Percentiles rank a stretch among this genome's conserved stretches.
Evolutionary conservation across 2,329 filamentous ascomycete species (phyloP).

Genomic region (Tolypocladium tropicale): DNA sequence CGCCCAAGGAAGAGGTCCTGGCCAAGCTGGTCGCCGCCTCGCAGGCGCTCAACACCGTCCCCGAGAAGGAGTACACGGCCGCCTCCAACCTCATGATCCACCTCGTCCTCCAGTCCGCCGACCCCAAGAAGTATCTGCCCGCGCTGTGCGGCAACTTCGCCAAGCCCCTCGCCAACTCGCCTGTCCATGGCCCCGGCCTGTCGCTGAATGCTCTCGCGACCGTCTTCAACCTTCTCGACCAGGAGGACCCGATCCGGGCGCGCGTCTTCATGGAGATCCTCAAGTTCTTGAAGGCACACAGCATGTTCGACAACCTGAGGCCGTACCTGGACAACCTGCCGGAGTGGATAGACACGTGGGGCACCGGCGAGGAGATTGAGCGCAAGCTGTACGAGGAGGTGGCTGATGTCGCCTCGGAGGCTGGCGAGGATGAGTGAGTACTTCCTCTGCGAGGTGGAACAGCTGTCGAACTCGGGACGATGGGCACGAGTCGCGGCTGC

Average conservation of each 20-base stretch:
- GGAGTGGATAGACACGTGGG: constrained; percentile 74
- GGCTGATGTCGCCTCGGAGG: constrained; percentile 68
- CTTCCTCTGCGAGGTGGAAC: neutral
- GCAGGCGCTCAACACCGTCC: constrained; percentile 65
- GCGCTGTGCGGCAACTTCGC: constrained; percentile 82
- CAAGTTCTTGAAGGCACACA: constrained; percentile 64
- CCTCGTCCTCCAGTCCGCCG: constrained; percentile 77
- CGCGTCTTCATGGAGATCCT: constrained; percentile 87
- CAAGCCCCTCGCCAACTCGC: constrained; percentile 77
- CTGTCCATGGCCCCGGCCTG: constrained; percentile 73
- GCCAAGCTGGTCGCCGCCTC: constrained; percentile 82
- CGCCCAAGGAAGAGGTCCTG: constrained; percentile 68
- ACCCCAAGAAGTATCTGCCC: constrained; percentile 76
- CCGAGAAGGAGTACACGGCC: constrained; percentile 93
- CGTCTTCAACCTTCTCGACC: constrained; percentile 86
- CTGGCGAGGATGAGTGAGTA: constrained; percentile 65
- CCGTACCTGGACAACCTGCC: constrained; percentile 77
- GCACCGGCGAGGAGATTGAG: constrained; percentile 69
- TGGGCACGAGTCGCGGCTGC: neutral
- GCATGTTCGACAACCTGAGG: constrained; percentile 74
- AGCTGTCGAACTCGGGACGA: neutral
- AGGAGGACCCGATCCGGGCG: constrained; percentile 69
- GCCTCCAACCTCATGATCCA: constrained; percentile 96
- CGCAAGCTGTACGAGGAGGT: constrained; percentile 79
- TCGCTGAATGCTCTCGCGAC: constrained; percentile 87